Evolutionary conservation across 768 basidiomycete genomes (phyloP).

Genomic region (Russula ochroleuca): DNA sequence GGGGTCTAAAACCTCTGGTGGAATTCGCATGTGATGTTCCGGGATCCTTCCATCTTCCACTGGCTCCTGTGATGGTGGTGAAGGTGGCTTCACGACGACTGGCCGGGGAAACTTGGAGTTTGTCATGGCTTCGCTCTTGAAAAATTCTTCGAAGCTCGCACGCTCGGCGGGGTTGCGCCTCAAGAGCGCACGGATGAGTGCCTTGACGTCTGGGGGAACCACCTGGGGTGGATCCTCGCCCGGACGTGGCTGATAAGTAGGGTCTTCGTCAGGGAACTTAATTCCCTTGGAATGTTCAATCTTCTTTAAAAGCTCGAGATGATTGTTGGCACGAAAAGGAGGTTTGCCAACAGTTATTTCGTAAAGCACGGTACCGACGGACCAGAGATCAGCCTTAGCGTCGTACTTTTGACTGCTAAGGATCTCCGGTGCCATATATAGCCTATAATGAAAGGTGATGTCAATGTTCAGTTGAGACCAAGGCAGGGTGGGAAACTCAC

Average conservation of each 20-base stretch:
- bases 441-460: constrained; percentile 39
- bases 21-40: constrained; percentile 70
- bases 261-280: constrained; percentile 91
- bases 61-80: constrained; percentile 30
- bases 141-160: constrained; percentile 89
- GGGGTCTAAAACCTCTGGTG: constrained; percentile 75
- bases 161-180: constrained; percentile 81
- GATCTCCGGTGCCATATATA: constrained; percentile 99
- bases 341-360: constrained; percentile 94
- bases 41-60: constrained; percentile 44
- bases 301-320: constrained; percentile 89
- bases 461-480: not conserved
- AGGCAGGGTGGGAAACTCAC: constrained; percentile 44
- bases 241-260: constrained; percentile 42
- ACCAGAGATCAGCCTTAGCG: constrained; percentile 97
- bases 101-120: constrained; percentile 75
- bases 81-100: constrained; percentile 33
- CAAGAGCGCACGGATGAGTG: constrained; percentile 76
- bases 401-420: constrained; percentile 96
- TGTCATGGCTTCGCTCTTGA: constrained; percentile 69
- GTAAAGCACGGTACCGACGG: constrained; percentile 92
- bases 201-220: constrained; percentile 82
- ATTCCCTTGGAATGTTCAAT: constrained; percentile 90
- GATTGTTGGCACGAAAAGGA: constrained; percentile 93
- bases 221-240: constrained; percentile 47